Conservation (phyloP, 2,329 filamentous ascomycete species). For the Aureobasidium pullulans region DNA sequence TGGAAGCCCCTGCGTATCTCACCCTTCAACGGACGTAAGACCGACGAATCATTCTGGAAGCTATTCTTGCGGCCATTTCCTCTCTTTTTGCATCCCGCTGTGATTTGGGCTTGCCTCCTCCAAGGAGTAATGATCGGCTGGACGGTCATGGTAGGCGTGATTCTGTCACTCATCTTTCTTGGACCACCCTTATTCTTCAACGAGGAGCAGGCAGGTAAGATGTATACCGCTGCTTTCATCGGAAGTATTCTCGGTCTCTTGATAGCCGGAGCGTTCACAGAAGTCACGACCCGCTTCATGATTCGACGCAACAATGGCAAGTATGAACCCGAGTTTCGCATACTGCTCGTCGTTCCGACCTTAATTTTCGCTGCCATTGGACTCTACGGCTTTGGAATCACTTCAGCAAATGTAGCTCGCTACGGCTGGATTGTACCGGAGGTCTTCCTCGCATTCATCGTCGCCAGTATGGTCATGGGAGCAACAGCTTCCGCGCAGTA, state of each 20-base stretch:
- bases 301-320: constrained; percentile 69
- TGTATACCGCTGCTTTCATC: constrained; percentile 78
- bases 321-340: constrained; percentile 87
- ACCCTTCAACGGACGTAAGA: constrained; percentile 75
- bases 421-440: constrained; percentile 69
- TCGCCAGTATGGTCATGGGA: constrained; percentile 86
- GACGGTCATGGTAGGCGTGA: constrained; percentile 86
- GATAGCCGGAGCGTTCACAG: constrained; percentile 65
- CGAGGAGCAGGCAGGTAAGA: constrained; percentile 74
- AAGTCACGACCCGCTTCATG: constrained; percentile 63
- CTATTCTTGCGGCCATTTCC: constrained; percentile 67
- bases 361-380: constrained; percentile 69
- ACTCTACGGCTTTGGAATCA: constrained; percentile 77
- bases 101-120: constrained; percentile 72
- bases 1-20: constrained; percentile 45
- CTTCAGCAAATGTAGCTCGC: constrained; percentile 50
- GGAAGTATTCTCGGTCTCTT: constrained; percentile 72
- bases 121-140: constrained; percentile 90
- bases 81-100: constrained; percentile 74
- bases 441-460: constrained; percentile 75
- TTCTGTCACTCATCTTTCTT: constrained; percentile 75
- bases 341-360: constrained; percentile 76
- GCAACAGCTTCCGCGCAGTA: constrained; percentile 81
- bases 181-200: constrained; percentile 74
- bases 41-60: constrained; percentile 63